Percentiles rank a stretch among this genome's conserved stretches.
Conservation (phyloP, 2,329 filamentous ascomycete species). For the Diaporthe australafricana region DNA sequence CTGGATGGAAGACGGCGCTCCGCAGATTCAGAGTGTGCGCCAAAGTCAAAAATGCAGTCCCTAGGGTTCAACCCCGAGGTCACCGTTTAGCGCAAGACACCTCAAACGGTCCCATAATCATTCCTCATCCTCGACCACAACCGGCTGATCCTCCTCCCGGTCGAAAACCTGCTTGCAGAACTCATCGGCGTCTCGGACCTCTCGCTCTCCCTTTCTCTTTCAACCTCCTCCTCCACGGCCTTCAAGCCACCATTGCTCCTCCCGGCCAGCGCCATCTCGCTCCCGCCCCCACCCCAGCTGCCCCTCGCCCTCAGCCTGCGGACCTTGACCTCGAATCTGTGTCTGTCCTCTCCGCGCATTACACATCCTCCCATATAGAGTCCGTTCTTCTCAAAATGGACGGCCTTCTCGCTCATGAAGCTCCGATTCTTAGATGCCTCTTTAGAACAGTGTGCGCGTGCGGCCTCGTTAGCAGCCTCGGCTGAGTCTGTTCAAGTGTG, state of each 20-base stretch:
- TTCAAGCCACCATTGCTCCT: conserved; percentile 3
- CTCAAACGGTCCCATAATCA: neutral
- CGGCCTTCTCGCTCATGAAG: conserved; percentile 11
- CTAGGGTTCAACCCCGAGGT: neutral
- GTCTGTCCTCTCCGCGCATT: conserved; percentile 29
- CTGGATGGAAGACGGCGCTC: neutral
- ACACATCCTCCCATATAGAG: conserved; percentile 33
- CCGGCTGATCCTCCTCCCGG: conserved; percentile 19
- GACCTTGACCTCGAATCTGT: conserved; percentile 36
- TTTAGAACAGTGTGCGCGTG: conserved; percentile 30
- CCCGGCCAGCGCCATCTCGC: neutral
- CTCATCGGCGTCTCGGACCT: conserved; percentile 26
- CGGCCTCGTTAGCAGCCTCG: conserved; percentile 33
- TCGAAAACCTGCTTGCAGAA: neutral
- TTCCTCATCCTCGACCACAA: conserved; percentile 6
- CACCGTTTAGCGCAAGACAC: no score
- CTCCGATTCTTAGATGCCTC: conserved; percentile 25
- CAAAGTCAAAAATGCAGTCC: neutral
- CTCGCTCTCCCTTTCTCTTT: neutral
- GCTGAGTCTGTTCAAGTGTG: conserved; percentile 21
- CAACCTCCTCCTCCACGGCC: conserved; percentile 22
- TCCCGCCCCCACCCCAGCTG: conserved; percentile 11
- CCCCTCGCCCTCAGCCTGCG: conserved; percentile 30
- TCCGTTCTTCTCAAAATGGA: conserved; percentile 33
- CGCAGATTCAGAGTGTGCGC: neutral